Evolutionary conservation across 2,329 filamentous ascomycete species (phyloP), one percentile per base, ranked within the genome.

Genomic region (Aspergillus fijiensis): DNA sequence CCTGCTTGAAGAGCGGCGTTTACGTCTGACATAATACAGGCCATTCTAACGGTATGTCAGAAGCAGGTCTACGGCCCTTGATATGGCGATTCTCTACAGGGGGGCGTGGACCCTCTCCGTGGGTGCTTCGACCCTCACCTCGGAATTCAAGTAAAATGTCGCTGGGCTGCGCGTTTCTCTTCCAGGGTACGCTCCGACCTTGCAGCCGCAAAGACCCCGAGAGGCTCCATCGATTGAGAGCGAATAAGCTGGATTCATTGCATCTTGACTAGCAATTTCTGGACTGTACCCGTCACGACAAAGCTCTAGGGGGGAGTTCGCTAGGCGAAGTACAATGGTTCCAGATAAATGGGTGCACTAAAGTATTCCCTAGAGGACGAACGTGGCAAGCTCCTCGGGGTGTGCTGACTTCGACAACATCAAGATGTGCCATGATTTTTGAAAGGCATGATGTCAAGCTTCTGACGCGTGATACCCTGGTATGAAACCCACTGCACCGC

Each of bases 191-290:
- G 33, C 3, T 35, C 5, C 33, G 10, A 16, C 11, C 33, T 16
- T 35, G 11, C 33, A 12, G 14, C 14, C 11, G 33, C 33, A 2
- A 21, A 21, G 21, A 21, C 21, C 21, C 10, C 4, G 47, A 51
- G 21, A 3, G 48, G 2, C 51, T 45, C 14, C 31, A 35, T 4
- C 6, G 25, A 16, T 25, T 57, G 45, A 29, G 27, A n/a, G 49
- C 47, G 31, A 4, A 57, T 2, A 25, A 29, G 14, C 25, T 57
- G 23, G 55, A 50, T 27, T 10, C 49, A 25, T 27, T 57, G 55
- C 55, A 57, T 10, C 50, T 50, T 29, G 48, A 51, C 27, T 51
- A 48, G 55, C 55, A 51, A 21, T 57, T 51, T 57, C 19, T 57
- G 27, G 2, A 29, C 25, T 27, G 5, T 55, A 23, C 10, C 5